Evolutionary conservation across 1,284 basidiomycete genomes (phyloP), one percentile per base, ranked within the genome.

Genomic region (Salmacisia buchloeana): DNA sequence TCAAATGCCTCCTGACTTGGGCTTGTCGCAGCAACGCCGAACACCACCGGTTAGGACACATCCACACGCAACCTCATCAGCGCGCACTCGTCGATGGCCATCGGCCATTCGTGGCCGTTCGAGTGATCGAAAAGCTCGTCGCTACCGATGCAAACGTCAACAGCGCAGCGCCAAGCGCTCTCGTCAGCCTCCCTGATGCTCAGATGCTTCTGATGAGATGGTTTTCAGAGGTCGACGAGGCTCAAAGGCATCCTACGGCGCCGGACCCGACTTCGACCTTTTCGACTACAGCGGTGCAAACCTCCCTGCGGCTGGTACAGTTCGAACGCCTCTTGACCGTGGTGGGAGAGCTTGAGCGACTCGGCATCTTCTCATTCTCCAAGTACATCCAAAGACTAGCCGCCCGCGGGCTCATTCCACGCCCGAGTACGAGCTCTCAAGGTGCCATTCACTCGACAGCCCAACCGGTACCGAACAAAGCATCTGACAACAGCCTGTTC

Each of bases 371-470:
- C 77, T 90, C 88, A 1, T 94, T 91, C 74, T 83, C 86, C n/a
- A 84, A 84, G 43, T 96, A 94, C 74, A 84, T 94, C 33, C 90
- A 92, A 74, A 85, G 89, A 29, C 83, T 96, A 25, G 87, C 94
- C 62, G 90, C 91, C 1, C 84, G 90, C 27, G 89, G 91, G 4
- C 65, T 60, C 61, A 72, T 31, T 57, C 78, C 41, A 67, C 85
- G 23, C 82, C 83, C 41, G 84, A 84, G 12, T 76, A 73, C 18
- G 81, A 10, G 7, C 2, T 3, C 34, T 3, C 23, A 58, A 3
- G 12, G 10, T 25, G 2, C 45, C 36, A 2, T 45, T 39, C 23
- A 29, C 58, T 6, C 13, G 54, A 3, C 57, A 13, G 6, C 58
- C 15, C 13, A 13, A 23, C 23, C 21, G 12, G 31, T 56, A 15